Percentiles rank a stretch among this genome's conserved stretches.
phyloP scores from a whole-genome alignment of 2,329 filamentous ascomycete genomes.

The Allantophomopsis lycopodina region DNA sequence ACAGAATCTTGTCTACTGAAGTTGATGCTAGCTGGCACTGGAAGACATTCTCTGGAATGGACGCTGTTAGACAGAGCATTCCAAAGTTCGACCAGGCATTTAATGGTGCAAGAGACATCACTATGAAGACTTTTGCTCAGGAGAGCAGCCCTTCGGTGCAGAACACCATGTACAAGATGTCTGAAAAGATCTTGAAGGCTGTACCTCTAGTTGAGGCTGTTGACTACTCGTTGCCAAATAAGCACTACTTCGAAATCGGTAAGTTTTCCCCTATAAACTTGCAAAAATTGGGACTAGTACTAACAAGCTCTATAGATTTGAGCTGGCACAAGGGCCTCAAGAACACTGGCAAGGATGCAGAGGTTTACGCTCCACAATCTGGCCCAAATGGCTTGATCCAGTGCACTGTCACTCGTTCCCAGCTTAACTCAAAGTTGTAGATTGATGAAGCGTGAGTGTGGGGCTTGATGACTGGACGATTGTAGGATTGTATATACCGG shows the following conservation, averaged over 20 bases:
- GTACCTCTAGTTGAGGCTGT: conserved; percentile 61
- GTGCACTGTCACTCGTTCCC: conserved; percentile 61
- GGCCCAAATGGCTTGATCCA: conserved; percentile 93
- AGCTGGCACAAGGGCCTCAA: conserved; percentile 93
- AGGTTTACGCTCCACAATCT: conserved; percentile 88
- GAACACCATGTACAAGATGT: conserved; percentile 99
- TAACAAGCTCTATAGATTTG: conserved; percentile 45
- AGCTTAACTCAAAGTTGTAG: conserved; percentile 1
- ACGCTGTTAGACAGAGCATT: conserved; percentile 50
- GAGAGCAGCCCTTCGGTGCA: conserved; percentile 91
- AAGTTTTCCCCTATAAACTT: conserved; percentile 23
- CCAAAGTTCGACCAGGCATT: conserved; percentile 69
- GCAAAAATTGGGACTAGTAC: conserved; percentile 3
- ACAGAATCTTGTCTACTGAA: conserved; percentile 89
- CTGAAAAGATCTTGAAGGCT: conserved; percentile 65
- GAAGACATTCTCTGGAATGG: conserved; percentile 53
- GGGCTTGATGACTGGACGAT: no score
- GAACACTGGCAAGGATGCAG: conserved; percentile 91
- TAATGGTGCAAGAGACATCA: conserved; percentile 65
- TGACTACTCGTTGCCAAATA: conserved; percentile 83
- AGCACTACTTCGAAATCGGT: conserved; percentile 97
- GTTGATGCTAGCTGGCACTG: conserved; percentile 82
- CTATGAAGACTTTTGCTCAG: conserved; percentile 80
- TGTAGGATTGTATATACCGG: no score
- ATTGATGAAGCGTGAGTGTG: not conserved